Base-by-base conservation (phyloP, 208 protist species). In the Trypanosoma cruzi region DNA sequence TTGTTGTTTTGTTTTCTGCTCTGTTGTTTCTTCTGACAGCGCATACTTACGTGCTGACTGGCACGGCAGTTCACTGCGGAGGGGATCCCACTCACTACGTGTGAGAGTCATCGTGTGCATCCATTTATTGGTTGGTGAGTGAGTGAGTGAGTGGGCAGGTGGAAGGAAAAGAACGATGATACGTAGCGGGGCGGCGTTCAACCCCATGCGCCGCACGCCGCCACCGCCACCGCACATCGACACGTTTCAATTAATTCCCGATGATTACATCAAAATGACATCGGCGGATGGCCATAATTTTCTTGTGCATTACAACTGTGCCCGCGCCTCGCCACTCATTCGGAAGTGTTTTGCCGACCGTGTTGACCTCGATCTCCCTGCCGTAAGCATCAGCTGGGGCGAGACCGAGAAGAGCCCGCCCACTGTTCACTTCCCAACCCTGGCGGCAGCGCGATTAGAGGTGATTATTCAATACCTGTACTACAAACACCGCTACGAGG, bases 161-260 rank as follows among this genome's bases (percentile, higher is more conserved):
- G 36, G 32, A 13, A 29, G 1, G 24, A 24, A 24, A 37, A 44
- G 0, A 59, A 57, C 13, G 18, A 76, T 76, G 73, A 91, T 85
- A 73, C 89, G 83, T 52, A 79, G 71, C 59, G 71, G 80, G 0
- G 32, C 72, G 13, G 61, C 86, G 11, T 96, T 96, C 60, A 91
- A 96, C 58, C 88, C 88, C 6, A 96, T 96, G 91, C 80, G 89
- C 85, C 92, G 82, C 72, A 84, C 86, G 5, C 86, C 86, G 46
- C 88, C 85, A 50, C 91, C 91, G 31, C 88, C 92, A 4, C 86
- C 87, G 18, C 79, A 90, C 68, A 84, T 83, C 4, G 92, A 94
- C 65, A 86, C 82, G 2, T 80, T 92, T 16, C 67, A 80, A 54
- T 48, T 96, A 7, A 77, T 79, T 26, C 77, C 88, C 7, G 54